phyloP scores from a whole-genome alignment of 352 stramenopile genomes.

The Globisporangium alternatum region DNA sequence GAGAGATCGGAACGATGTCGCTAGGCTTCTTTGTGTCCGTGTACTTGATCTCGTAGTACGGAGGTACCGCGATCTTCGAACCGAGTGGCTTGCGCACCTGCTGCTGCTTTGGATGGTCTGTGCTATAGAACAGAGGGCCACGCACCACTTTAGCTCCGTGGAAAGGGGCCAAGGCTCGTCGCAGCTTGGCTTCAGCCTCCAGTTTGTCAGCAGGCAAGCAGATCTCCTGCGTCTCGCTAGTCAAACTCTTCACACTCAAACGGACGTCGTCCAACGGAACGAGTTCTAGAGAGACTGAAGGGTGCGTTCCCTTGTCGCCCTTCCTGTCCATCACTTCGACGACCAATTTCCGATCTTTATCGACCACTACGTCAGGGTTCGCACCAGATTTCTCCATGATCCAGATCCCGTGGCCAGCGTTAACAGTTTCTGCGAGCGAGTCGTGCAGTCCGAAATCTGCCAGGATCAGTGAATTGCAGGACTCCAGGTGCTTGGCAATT shows the following conservation, averaged over 20 bases:
- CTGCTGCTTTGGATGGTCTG: slow-evolving; percentile 14
- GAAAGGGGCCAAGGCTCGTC: slow-evolving; percentile 37
- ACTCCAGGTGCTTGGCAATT: slow-evolving; percentile 27
- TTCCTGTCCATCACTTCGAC: slow-evolving; percentile 30
- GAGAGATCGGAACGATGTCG: slow-evolving; percentile 15
- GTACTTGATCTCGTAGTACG: slow-evolving; percentile 20
- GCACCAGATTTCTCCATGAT: slow-evolving; percentile 14
- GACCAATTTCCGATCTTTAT: slow-evolving; percentile 14
- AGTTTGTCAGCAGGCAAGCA: slow-evolving; percentile 42
- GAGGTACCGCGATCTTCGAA: slow-evolving; percentile 1
- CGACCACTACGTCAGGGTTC: background rate
- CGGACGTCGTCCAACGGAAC: slow-evolving; percentile 45
- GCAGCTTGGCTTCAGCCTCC: slow-evolving; percentile 41
- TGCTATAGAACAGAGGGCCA: slow-evolving; percentile 9
- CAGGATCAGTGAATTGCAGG: slow-evolving; percentile 19
- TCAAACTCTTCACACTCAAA: slow-evolving; percentile 32
- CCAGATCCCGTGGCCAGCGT: slow-evolving; percentile 21
- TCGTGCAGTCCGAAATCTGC: slow-evolving; percentile 1
- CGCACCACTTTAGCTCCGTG: slow-evolving; percentile 26
- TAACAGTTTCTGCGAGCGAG: slow-evolving; percentile 6
- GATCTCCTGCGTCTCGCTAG: slow-evolving; percentile 35
- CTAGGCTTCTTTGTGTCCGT: slow-evolving; percentile 21
- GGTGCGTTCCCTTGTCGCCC: slow-evolving; percentile 22
- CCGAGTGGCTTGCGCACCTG: slow-evolving; percentile 18
- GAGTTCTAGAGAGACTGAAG: slow-evolving; percentile 35